A percentile compares a stretch with the other conserved stretches of the same genome.
phyloP scores from a whole-genome alignment of 108 stramenopile genomes.

The Chaetoceros tenuissimus region DNA sequence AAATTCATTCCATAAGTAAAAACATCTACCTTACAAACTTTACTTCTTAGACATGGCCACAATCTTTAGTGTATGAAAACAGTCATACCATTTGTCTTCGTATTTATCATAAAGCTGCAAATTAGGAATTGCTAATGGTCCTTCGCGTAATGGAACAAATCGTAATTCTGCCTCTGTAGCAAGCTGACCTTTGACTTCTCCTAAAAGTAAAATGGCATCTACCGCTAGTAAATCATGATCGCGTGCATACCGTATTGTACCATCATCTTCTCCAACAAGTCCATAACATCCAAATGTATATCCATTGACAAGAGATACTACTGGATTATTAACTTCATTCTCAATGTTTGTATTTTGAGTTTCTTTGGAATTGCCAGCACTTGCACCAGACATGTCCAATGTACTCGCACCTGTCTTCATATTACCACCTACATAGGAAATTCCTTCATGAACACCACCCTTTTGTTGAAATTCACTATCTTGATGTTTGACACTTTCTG shows the following conservation, averaged over 20 bases:
- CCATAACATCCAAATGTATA: constrained; percentile 78
- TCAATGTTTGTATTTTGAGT: constrained; percentile 1
- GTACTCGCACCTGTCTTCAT: constrained; percentile 8
- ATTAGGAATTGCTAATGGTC: constrained; percentile 65
- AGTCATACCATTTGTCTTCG: constrained; percentile 55
- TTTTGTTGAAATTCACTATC: constrained; percentile 1
- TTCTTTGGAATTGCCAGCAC: background rate
- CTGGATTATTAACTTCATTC: constrained; percentile 42
- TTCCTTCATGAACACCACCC: constrained; percentile 4
- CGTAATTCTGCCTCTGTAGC: constrained; percentile 63
- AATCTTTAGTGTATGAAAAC: constrained; percentile 52
- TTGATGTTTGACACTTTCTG: constrained; percentile 26
- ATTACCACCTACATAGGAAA: constrained; percentile 1
- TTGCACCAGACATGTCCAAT: constrained; percentile 4
- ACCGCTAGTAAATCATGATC: constrained; percentile 69
- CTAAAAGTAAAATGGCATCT: constrained; percentile 64
- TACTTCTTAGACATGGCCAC: constrained; percentile 57
- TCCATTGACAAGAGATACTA: constrained; percentile 63
- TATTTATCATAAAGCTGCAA: constrained; percentile 64
- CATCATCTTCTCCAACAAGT: constrained; percentile 57
- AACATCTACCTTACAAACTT: too few relatives aligned
- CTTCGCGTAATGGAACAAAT: constrained; percentile 65
- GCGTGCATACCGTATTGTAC: constrained; percentile 46
- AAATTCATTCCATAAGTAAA: too few relatives aligned
- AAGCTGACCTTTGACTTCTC: constrained; percentile 72